These are phyloP conservation scores for Nectriaceae sp. DNA, from an alignment of 2,329 filamentous ascomycete species.

Conservation along the genomic window DNA sequence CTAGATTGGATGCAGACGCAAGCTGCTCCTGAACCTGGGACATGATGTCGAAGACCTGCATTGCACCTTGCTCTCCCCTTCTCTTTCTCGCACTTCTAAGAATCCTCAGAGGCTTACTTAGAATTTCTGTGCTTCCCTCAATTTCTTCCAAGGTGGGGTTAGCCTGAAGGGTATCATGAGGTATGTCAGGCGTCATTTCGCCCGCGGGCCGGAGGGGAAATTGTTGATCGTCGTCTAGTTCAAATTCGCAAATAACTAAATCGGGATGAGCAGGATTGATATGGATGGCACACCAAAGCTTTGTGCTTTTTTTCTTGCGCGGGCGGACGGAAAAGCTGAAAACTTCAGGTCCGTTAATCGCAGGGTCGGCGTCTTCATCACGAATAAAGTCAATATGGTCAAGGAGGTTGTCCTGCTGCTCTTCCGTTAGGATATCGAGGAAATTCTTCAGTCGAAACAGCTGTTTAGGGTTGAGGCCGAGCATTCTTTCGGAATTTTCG, in stretches of 20 bases:
- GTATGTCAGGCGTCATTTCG: conserved; percentile 60
- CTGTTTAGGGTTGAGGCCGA: conserved; percentile 76
- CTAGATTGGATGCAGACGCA: conserved; percentile 68
- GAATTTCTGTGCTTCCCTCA: conserved; percentile 72
- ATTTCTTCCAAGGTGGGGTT: conserved; percentile 75
- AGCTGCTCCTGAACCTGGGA: conserved; percentile 90
- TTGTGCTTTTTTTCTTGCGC: conserved; percentile 56
- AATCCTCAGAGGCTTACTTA: conserved; percentile 77
- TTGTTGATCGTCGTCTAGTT: conserved; percentile 74
- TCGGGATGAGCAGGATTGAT: conserved; percentile 68
- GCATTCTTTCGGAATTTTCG: conserved; percentile 75
- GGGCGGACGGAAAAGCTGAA: conserved; percentile 75
- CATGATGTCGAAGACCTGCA: conserved; percentile 91
- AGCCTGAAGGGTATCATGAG: conserved; percentile 73
- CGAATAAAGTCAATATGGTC: conserved; percentile 88
- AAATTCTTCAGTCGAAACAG: conserved; percentile 77
- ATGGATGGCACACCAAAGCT: conserved; percentile 88
- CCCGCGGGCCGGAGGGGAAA: conserved; percentile 67
- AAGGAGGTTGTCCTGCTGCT: conserved; percentile 79
- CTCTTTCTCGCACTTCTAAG: conserved; percentile 74
- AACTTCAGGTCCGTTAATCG: conserved; percentile 78
- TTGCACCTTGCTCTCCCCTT: conserved; percentile 76
- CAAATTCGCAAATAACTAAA: conserved; percentile 84
- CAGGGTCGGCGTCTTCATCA: conserved; percentile 77
- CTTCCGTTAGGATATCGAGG: conserved; percentile 79